Conservation (phyloP, 805 yeast species). For the Myxozyma vanderwaltii region DNA sequence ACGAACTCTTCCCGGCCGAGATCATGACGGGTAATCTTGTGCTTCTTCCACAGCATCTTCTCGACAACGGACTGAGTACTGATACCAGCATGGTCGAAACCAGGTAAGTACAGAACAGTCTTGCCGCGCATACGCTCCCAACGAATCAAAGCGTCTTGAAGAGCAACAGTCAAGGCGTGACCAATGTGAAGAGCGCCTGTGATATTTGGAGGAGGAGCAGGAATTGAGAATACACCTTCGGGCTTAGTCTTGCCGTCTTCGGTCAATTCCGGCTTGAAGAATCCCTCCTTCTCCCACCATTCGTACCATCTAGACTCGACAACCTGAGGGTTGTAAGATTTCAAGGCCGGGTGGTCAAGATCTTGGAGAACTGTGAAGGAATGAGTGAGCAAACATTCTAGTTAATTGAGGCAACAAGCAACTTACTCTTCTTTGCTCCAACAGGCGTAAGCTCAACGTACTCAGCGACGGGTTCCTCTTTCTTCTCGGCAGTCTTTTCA, state of each 20-base stretch:
- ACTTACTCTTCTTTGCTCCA: constrained; percentile 77
- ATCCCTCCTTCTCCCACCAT: constrained; percentile 93
- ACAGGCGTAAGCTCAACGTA: constrained; percentile 79
- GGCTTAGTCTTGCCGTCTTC: constrained; percentile 74
- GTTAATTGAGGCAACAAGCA: no score
- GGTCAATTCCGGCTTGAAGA: constrained; percentile 82
- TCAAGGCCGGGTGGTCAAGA: constrained; percentile 88
- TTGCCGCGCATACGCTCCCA: constrained; percentile 97
- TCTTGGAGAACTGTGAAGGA: constrained; percentile 59
- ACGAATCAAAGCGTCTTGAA: constrained; percentile 91
- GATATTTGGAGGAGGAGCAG: constrained; percentile 99
- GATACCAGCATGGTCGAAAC: constrained; percentile 99
- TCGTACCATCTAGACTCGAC: constrained; percentile 97
- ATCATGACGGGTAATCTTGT: constrained; percentile 90
- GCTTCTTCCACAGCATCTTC: constrained; percentile 87
- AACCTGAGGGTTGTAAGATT: constrained; percentile 87
- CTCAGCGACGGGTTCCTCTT: constrained; percentile 74
- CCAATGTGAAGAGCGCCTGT: constrained; percentile 99
- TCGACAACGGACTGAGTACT: constrained; percentile 98
- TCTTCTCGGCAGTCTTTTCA: constrained; percentile 61
- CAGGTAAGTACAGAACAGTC: constrained; percentile 89
- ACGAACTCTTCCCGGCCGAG: constrained; percentile 89
- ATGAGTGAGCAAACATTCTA: background rate
- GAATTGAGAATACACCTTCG: constrained; percentile 84
- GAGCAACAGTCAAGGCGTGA: constrained; percentile 92